Percentiles rank a stretch among this genome's conserved stretches.
These are phyloP conservation scores for Paramecium sonneborni DNA, from an alignment of 73 alveolate genomes.

Conservation along the genomic window DNA sequence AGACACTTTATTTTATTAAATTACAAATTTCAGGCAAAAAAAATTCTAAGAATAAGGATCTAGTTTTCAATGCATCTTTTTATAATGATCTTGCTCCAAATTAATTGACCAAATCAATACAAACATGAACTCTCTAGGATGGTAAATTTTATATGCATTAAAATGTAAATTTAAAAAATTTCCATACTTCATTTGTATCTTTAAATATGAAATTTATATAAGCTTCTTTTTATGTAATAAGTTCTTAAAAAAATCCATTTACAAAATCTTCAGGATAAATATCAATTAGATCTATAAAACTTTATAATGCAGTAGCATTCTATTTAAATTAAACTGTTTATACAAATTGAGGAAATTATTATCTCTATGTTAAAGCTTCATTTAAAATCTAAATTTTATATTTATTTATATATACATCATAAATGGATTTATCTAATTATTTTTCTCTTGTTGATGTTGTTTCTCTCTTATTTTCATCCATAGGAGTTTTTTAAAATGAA, in stretches of 20 bases:
- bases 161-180: conserved; percentile 53
- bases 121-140: conserved; percentile 37
- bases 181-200: conserved; percentile 67
- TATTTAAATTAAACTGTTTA: conserved; percentile 7
- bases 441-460: conserved; percentile 56
- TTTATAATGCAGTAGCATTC: conserved; percentile 33
- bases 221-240: conserved; percentile 57
- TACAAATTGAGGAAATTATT: conserved; percentile 18
- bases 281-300: conserved; percentile 50
- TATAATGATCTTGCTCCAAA: conserved; percentile 58
- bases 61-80: conserved; percentile 62
- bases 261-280: conserved; percentile 63
- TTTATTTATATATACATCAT: not conserved
- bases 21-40: conserved; percentile 57
- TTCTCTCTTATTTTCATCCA: conserved; percentile 60
- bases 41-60: conserved; percentile 58
- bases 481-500: conserved; percentile 56
- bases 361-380: conserved; percentile 36
- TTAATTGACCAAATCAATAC: conserved; percentile 56
- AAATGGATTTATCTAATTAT: conserved; percentile 41
- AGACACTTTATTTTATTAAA: conserved; percentile 42
- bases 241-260: conserved; percentile 60
- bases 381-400: not conserved
- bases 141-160: conserved; percentile 41
- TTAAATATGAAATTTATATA: conserved; percentile 61